Evolutionary conservation across 805 yeast genomes (phyloP).

Genomic region (Starmera amethionina): DNA sequence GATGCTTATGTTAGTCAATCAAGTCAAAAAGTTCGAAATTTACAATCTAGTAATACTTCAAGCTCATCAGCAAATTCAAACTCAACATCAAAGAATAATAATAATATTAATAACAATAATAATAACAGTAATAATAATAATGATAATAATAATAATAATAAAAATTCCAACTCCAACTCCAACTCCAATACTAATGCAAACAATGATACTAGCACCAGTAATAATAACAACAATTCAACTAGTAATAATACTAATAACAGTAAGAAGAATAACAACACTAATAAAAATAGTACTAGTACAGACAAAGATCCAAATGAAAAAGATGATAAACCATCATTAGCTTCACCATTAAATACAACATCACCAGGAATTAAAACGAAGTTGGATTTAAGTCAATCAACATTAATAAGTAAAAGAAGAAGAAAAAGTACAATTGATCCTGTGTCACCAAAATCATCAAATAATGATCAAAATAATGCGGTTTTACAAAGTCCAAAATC

Average conservation of each 20-base stretch:
- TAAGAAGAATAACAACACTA: constrained; percentile 8
- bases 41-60: not conserved
- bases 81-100: constrained; percentile 7
- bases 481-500: too few species aligned
- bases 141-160: too few species aligned
- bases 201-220: too few species aligned
- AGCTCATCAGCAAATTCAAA: not conserved
- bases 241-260: not conserved
- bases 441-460: constrained; percentile 13
- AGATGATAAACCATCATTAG: constrained; percentile 1
- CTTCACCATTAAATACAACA: constrained; percentile 1
- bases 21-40: not conserved
- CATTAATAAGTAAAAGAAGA: constrained; percentile 26
- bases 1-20: constrained; percentile 26
- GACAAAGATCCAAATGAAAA: not conserved
- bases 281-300: not conserved
- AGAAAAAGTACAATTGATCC: constrained; percentile 17
- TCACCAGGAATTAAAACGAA: constrained; percentile 8
- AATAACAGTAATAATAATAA: too few species aligned
- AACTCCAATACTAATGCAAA: too few species aligned
- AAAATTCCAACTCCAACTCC: too few species aligned
- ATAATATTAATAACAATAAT: too few species aligned
- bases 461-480: too few species aligned
- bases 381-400: constrained; percentile 24
- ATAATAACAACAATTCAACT: not conserved